These are phyloP conservation scores for Oryza glumipatula DNA, from an alignment of 176 grass and related monocot genomes.

Conservation along the genomic window DNA sequence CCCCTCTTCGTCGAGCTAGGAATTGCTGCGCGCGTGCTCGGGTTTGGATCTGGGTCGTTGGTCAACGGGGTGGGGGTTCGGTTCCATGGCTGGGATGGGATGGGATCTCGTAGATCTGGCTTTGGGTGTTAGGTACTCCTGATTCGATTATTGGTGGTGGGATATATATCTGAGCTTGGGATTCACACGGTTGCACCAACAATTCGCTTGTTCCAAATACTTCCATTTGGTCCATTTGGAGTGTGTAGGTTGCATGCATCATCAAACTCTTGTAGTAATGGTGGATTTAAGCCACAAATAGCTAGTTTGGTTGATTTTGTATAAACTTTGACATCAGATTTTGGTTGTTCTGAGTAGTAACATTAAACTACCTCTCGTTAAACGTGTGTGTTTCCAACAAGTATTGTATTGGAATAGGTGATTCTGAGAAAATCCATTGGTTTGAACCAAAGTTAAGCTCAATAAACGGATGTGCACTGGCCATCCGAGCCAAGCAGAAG, in stretches of 20 bases:
- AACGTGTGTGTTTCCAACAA: not conserved
- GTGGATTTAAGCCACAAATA: not conserved
- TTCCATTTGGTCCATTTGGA: not conserved
- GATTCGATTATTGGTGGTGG: not conserved
- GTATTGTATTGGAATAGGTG: not conserved
- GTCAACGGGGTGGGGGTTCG: conserved; percentile 39
- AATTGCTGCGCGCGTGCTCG: not conserved
- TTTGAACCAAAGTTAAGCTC: not conserved
- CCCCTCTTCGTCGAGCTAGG: not conserved
- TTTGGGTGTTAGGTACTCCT: not conserved
- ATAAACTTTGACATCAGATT: not conserved
- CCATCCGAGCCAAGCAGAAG: not conserved
- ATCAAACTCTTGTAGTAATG: not conserved
- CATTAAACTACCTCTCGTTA: not conserved
- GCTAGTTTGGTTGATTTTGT: not conserved
- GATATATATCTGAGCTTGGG: not conserved
- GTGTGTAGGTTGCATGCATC: not conserved
- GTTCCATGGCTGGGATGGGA: not conserved
- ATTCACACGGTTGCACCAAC: conserved; percentile 21
- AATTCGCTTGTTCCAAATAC: not conserved
- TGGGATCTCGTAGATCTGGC: conserved; percentile 27
- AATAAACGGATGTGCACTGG: not conserved
- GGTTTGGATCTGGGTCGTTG: conserved; percentile 52
- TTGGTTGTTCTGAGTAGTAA: not conserved
- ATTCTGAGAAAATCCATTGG: not conserved